A percentile compares a stretch with the other conserved stretches of the same genome.
These are phyloP conservation scores for Pisolithus tinctorius DNA, from an alignment of 768 basidiomycete species.

Conservation along the genomic window DNA sequence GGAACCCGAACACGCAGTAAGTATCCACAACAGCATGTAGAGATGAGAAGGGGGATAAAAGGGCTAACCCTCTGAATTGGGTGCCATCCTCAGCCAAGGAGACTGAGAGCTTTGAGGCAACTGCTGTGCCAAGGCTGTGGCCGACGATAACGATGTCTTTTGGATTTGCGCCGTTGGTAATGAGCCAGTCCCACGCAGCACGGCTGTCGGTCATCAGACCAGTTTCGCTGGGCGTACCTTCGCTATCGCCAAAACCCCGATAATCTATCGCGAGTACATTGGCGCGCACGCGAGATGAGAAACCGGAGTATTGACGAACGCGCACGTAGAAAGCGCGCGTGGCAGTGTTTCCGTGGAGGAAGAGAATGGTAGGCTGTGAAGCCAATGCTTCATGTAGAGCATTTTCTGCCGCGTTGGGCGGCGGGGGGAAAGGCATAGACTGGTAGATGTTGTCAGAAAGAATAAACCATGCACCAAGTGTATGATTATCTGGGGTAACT, in stretches of 20 bases:
- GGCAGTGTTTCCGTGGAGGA: conserved; percentile 85
- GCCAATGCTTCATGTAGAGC: conserved; percentile 50
- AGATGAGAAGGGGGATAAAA: conserved; percentile 54
- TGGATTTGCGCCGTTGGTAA: conserved; percentile 47
- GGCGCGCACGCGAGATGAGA: conserved; percentile 55
- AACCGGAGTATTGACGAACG: conserved; percentile 59
- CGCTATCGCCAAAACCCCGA: conserved; percentile 86
- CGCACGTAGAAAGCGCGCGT: conserved; percentile 67
- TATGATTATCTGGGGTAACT: conserved; percentile 67
- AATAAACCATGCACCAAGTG: conserved; percentile 82
- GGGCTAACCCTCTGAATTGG: conserved; percentile 39
- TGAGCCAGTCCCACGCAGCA: conserved; percentile 76
- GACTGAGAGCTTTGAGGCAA: conserved; percentile 46
- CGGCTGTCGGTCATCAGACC: conserved; percentile 71
- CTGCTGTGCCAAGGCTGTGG: conserved; percentile 86
- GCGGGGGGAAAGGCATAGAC: conserved; percentile 34
- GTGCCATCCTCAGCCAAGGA: conserved; percentile 40
- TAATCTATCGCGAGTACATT: conserved; percentile 90
- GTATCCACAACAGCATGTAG: conserved; percentile 57
- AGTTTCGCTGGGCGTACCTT: conserved; percentile 65
- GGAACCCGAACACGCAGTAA: conserved; percentile 54
- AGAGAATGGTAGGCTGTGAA: conserved; percentile 71
- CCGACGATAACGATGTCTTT: conserved; percentile 70
- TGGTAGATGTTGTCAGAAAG: conserved; percentile 63
- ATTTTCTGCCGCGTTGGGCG: conserved; percentile 28